Evolutionary conservation across 176 grass and related monocot species (phyloP), one percentile per base, ranked within the genome.

Genomic region (Oryza rufipogon): DNA sequence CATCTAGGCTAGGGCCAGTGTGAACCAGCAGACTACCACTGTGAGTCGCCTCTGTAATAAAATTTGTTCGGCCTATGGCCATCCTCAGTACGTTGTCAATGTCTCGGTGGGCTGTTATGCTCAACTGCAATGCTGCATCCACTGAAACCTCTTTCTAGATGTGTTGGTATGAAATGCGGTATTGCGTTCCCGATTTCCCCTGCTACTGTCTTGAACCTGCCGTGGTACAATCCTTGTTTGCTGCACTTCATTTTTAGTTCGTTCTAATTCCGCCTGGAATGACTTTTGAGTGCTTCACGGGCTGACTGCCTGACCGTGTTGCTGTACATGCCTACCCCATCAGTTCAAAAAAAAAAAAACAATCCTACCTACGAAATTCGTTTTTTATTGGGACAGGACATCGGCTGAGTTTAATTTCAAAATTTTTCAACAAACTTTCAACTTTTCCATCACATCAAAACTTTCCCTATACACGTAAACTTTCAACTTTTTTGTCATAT

Each of bases 21-120:
- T 80, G 64, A 84, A 71, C 42, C 49, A 75, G 63, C 80, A 83
- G 88, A 64, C 75, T 83, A 4, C 19, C 78, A 4, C 19, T 70
- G 26, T 30, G 80, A 51, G 64, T 64, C 74, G 17, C 74, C 67
- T 78, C 46, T 83, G 47, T 86, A 90, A 90, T 90, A 87, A 90
- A 77, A 23, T 46, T 87, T 75, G 22, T 41, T 69, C 26, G 47
- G 47, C 11, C 9, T 42, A 69, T 64, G 82, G 48, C 70, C 82
- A 80, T 61, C 12, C 47, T 46, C 19, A 20, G 74, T 63, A 83
- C 60, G 10, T 38, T 73, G 25, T 19, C 15, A 41, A 36, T 79
- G 26, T 16, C 23, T 81, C 36, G 11, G 68, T 79, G 73, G 19
- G 2, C 17, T 0, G 12, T 80, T n/a, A 54, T 19, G 68, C 49